Base-by-base conservation (phyloP, 2,329 filamentous ascomycete genomes). In the Cadophora sp. region DNA sequence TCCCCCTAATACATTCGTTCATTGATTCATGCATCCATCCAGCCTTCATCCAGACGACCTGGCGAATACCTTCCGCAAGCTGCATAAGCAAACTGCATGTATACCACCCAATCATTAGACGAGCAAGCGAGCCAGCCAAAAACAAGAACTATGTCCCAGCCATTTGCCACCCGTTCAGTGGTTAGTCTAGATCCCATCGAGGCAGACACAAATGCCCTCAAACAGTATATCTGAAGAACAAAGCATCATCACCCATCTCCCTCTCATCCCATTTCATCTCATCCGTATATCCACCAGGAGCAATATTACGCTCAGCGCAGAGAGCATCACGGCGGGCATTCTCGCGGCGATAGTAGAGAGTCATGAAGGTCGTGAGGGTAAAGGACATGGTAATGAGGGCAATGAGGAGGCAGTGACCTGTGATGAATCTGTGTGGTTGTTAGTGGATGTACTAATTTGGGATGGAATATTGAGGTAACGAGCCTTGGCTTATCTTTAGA, bases 331-430 rank as follows among this genome's bases (percentile, higher is more conserved):
- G 81, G 60, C 86, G 81, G 4, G 79, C 78, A 69, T 89, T 89
- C 80, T 89, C 87, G 51, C 80, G 77, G 50, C 84, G 81, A 29
- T 87, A 83, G 78, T 88, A 89, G 31, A 82, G 76, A 24, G 85
- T 86, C 87, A 90, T 89, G 73, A 84, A 79, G 55, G 82, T 76
- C 53, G 82, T 84, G 14, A 89, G 79, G 60, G 81, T 66, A 67
- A 83, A 80, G 22, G 83, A 82, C 82, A 88, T 84, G 71, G 77
- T 78, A 9, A 72, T 74, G 27, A 80, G 69, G 0, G 77, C 82
- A 29, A 86, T 80, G 46, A 85, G 77, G 24, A 82, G 81, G 27
- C 77, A 77, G 70, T 85, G 83, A 1, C 84, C 84, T 11, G 75
- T 76, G 34, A 80, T 79, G 72, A 83, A 86, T 31, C 80, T 77